Base-by-base conservation (phyloP, 306 rosid species). In the Pyrus communis region DNA sequence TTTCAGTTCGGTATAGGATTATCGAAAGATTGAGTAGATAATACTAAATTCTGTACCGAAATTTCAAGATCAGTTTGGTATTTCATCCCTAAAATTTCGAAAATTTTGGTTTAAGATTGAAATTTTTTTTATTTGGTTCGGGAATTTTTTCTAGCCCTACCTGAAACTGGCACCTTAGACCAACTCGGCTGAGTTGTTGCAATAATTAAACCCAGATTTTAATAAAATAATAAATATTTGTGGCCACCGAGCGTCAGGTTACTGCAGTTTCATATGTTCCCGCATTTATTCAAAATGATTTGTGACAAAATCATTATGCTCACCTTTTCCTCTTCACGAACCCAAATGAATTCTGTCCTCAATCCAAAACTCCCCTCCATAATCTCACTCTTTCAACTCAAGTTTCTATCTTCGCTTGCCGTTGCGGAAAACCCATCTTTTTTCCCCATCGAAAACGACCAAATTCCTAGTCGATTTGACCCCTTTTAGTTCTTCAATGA, bases 91-190 rank as follows among this genome's bases (percentile, higher is more conserved):
- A 25, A 25, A 25, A 25, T 25, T 25, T 25, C 27, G 0, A 25
- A 25, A 25, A 25, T 25, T 25, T 25, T 25, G 27, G 27, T 25
- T 25, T 25, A 0, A 25, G 0, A 25, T 25, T 1, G 27, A 2
- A 25, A 25, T 25, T 25, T 25, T 25, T 25, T 25, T 25, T 25
- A 0, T 25, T 25, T 25, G 27, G 1, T 0, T 25, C 2, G 27
- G 2, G 27, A 25, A 25, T 25, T 25, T 25, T 25, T 25, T 25
- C 27, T 2, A 25, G 27, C 27, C 27, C 0, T 81, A 81, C 84
- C 84, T 81, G 84, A 81, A 81, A 81, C 84, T 75, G 84, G 80
- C 80, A 73, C 84, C 80, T 81, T 81, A 75, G 84, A 81, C 84
- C 80, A 81, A 81, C 84, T 75, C 83, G 83, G 83, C 83, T 79